Evolutionary conservation across 371 early-diverging fungal genomes (phyloP).

Genomic region (Rhizopus sp.): DNA sequence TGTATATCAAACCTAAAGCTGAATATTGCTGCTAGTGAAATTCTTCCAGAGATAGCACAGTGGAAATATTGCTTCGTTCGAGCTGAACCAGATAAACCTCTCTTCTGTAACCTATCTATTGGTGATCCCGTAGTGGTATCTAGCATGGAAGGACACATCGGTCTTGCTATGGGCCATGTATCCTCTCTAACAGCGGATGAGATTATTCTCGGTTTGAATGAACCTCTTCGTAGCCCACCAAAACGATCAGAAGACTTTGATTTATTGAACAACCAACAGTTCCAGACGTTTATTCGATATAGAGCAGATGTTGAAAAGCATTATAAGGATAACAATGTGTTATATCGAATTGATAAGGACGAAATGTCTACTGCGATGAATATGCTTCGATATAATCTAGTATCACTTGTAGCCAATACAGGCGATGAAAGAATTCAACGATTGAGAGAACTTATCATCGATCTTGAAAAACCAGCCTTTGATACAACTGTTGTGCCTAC

Average conservation of each 20-base stretch:
- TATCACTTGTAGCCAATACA: slow-evolving; percentile 62
- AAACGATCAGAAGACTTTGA: slow-evolving; percentile 50
- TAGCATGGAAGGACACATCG: slow-evolving; percentile 71
- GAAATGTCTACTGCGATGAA: slow-evolving; percentile 70
- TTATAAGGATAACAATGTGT: slow-evolving; percentile 13
- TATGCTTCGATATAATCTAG: slow-evolving; percentile 73
- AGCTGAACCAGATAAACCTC: slow-evolving; percentile 9
- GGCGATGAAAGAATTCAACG: slow-evolving; percentile 42
- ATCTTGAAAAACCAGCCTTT: slow-evolving; percentile 73
- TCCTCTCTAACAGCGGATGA: slow-evolving; percentile 41
- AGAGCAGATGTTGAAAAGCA: slow-evolving; percentile 10
- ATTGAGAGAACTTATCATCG: slow-evolving; percentile 75
- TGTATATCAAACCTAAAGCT: slow-evolving; percentile 32
- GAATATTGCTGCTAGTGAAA: background rate
- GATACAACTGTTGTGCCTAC: background rate
- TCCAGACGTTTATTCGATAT: slow-evolving; percentile 12
- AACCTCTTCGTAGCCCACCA: slow-evolving; percentile 68
- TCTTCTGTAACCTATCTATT: slow-evolving; percentile 58
- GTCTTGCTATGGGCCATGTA: slow-evolving; percentile 80
- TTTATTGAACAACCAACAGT: slow-evolving; percentile 44
- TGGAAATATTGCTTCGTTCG: slow-evolving; percentile 25
- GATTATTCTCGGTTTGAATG: slow-evolving; percentile 64
- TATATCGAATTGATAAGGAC: slow-evolving; percentile 86
- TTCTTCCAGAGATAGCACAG: slow-evolving; percentile 4
- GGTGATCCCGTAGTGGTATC: slow-evolving; percentile 90